Percentiles rank a stretch among this genome's conserved stretches.
Evolutionary conservation across 225 moss, liverwort and hornwort species (phyloP).

Genomic region (Physcomitrellopsis africana): DNA sequence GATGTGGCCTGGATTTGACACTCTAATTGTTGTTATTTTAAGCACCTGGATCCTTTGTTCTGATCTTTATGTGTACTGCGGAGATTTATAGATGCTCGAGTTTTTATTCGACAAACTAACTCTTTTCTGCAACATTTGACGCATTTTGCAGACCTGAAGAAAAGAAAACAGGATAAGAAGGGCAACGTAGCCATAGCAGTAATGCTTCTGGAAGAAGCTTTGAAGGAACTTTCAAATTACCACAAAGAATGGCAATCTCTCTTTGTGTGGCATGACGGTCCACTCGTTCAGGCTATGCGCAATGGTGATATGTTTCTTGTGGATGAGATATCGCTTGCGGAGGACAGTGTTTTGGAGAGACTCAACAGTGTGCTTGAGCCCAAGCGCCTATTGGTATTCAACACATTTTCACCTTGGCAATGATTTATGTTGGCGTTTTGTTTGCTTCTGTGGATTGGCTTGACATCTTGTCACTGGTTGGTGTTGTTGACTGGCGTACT

Average conservation of each 20-base stretch:
- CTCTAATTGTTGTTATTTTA: constrained; percentile 1
- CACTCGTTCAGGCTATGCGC: constrained; percentile 93
- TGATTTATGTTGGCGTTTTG: constrained; percentile 2
- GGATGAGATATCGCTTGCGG: constrained; percentile 96
- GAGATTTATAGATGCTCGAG: not conserved
- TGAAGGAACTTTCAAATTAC: constrained; percentile 57
- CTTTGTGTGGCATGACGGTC: constrained; percentile 96
- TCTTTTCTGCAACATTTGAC: constrained; percentile 10
- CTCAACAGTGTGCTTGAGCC: constrained; percentile 96
- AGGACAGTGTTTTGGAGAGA: constrained; percentile 95
- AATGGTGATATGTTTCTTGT: constrained; percentile 91
- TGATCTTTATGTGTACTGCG: constrained; percentile 20
- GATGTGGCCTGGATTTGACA: not conserved
- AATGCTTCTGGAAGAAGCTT: constrained; percentile 47
- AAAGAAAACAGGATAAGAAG: constrained; percentile 49
- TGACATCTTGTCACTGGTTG: constrained; percentile 24
- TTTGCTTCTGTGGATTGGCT: constrained; percentile 6
- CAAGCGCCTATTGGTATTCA: constrained; percentile 81
- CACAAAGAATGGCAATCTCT: constrained; percentile 89
- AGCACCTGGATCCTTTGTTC: not conserved
- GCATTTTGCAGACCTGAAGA: constrained; percentile 48
- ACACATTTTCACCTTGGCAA: constrained; percentile 10
- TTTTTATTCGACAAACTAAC: constrained; percentile 5
- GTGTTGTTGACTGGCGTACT: constrained; percentile 17
- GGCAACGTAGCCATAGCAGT: constrained; percentile 38